phyloP scores from a whole-genome alignment of 768 basidiomycete genomes.

The Suillus subluteus region DNA sequence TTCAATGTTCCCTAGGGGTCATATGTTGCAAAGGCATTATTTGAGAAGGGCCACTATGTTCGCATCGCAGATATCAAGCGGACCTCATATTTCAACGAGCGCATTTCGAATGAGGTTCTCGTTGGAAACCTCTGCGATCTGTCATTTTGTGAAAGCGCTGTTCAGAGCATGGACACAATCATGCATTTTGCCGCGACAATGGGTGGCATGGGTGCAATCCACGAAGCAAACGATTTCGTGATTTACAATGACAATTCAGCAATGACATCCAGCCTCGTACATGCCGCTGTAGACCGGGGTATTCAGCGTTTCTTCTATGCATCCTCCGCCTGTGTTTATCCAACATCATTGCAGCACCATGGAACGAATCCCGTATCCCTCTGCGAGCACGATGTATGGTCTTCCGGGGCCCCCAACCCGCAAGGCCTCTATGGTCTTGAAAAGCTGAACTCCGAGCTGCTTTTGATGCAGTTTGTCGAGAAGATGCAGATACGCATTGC shows the following conservation, averaged over 20 bases:
- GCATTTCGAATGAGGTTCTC: slow-evolving; percentile 39
- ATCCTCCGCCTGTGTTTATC: slow-evolving; percentile 64
- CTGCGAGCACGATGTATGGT: slow-evolving; percentile 49
- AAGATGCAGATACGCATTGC: slow-evolving; percentile 48
- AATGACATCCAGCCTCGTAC: slow-evolving; percentile 54
- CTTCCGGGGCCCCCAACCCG: slow-evolving; percentile 40
- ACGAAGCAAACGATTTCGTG: slow-evolving; percentile 48
- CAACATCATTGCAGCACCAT: slow-evolving; percentile 42
- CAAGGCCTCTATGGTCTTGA: slow-evolving; percentile 65
- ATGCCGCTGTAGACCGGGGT: slow-evolving; percentile 39
- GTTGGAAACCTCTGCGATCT: slow-evolving; percentile 51
- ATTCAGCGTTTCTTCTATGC: slow-evolving; percentile 55
- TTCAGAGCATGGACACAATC: slow-evolving; percentile 46
- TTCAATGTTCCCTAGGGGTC: slow-evolving; percentile 44
- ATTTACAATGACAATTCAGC: slow-evolving; percentile 54
- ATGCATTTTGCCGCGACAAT: slow-evolving; percentile 64
- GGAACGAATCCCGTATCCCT: slow-evolving; percentile 44
- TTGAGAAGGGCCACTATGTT: slow-evolving; percentile 35
- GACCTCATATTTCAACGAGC: slow-evolving; percentile 24
- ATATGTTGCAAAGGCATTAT: slow-evolving; percentile 48
- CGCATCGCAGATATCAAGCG: slow-evolving; percentile 47
- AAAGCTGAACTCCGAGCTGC: slow-evolving; percentile 54
- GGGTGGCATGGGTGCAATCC: slow-evolving; percentile 70
- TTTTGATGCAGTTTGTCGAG: slow-evolving; percentile 38
- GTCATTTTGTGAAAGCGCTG: slow-evolving; percentile 39